Base-by-base conservation (phyloP, 768 basidiomycete species). In the Leccinum broughii region DNA sequence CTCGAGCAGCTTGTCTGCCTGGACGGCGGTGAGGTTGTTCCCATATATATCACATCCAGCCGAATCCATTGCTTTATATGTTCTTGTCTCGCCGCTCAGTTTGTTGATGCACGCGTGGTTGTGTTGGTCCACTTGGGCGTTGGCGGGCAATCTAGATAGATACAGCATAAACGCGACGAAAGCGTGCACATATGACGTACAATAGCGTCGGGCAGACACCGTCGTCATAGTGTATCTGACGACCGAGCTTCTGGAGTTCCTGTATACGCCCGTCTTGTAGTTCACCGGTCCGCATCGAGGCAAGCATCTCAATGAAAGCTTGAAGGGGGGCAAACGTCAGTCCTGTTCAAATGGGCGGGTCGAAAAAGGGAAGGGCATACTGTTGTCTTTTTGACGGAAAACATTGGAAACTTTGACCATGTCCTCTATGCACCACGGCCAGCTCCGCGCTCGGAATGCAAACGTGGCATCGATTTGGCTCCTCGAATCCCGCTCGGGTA, bases 271-370 rank as follows among this genome's bases (percentile, higher is more conserved):
- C 0, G 26, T 28, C 26, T 28, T 28, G 26, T 28, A 28, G 26
- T 28, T 28, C 26, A 26, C 26, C 26, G 26, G 26, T 26, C 26
- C 26, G 26, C 26, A 26, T 26, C 68, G 97, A 95, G 70, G 98
- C 98, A 51, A 98, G 79, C 93, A 98, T 98, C 67, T 93, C 82
- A 50, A 99, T 84, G 68, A 99, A 98, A 51, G 82, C 94, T 94
- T 8, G 32, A 10, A 11, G 49, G 17, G 15, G 14, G 14, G 24
- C 11, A 26, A 26, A 26, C 26, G n/a, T 64, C 26, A 50, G 28
- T 49, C 34, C n/a, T 39, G 39, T 44, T 17, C n/a, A 52, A 17
- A 54, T 15, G 15, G 11, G 13, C 41, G 17, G 32, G 11, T 55
- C 2, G 9, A 3, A 30, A 54, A 34, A 14, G 14, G 35, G 52